phyloP scores from a whole-genome alignment of 331 rosid species.

The Malus hybrid region DNA sequence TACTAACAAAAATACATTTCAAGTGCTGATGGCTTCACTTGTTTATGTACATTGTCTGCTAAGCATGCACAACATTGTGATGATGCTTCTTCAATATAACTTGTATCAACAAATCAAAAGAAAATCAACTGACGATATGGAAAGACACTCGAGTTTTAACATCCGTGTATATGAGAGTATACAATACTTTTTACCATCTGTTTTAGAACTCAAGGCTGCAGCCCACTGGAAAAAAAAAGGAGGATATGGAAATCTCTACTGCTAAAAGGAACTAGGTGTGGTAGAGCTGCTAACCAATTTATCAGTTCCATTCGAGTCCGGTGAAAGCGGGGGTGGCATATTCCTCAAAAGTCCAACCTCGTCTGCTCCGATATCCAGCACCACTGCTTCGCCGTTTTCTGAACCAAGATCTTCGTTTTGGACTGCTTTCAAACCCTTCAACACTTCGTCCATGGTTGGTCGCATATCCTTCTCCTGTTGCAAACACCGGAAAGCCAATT shows the following conservation, averaged over 20 bases:
- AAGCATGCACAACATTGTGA: not conserved
- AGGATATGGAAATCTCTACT: constrained; percentile 18
- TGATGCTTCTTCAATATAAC: not conserved
- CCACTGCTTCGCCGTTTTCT: constrained; percentile 33
- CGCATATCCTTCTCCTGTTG: constrained; percentile 82
- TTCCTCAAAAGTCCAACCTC: constrained; percentile 47
- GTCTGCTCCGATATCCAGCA: constrained; percentile 35
- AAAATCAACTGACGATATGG: constrained; percentile 8
- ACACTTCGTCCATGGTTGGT: constrained; percentile 78
- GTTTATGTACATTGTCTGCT: constrained; percentile 3
- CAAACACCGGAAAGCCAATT: constrained; percentile 76
- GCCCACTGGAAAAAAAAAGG: not conserved
- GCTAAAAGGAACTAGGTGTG: constrained; percentile 39
- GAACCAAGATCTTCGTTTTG: constrained; percentile 29
- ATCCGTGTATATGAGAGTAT: not conserved
- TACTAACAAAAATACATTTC: not conserved
- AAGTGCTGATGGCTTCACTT: not conserved
- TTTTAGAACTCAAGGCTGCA: constrained; percentile 8
- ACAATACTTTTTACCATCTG: constrained; percentile 14
- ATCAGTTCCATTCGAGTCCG: constrained; percentile 43
- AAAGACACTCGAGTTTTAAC: constrained; percentile 1
- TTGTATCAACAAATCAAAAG: constrained; percentile 2
- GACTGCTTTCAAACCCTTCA: constrained; percentile 45
- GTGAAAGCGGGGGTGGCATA: constrained; percentile 45
- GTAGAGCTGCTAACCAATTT: constrained; percentile 71